Evolutionary conservation across 345 rosid genomes (phyloP).

Genomic region (Lumnitzera littorea): DNA sequence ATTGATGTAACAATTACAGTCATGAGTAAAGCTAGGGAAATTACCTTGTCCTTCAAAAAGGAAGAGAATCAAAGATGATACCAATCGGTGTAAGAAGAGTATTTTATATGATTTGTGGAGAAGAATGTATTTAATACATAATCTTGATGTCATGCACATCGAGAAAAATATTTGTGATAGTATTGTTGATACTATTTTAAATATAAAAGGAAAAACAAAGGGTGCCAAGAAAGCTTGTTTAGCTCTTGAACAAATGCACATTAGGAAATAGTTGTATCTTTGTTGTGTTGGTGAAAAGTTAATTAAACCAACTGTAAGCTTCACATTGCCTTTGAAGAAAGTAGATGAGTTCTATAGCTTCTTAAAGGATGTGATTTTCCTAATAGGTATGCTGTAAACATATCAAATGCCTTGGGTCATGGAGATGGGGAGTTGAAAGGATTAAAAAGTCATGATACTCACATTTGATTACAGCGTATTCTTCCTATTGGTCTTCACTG

Average conservation of each 20-base stretch:
- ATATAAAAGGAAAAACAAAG: not conserved
- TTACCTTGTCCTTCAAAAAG: no score
- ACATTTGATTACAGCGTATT: conserved; percentile 4
- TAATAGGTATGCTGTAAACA: not conserved
- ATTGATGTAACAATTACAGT: not conserved
- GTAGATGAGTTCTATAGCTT: not conserved
- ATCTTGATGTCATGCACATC: conserved; percentile 2
- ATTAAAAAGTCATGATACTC: conserved; percentile 9
- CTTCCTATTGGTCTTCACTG: conserved; percentile 3
- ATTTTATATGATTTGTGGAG: not conserved
- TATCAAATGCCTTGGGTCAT: not conserved
- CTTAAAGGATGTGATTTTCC: conserved; percentile 1
- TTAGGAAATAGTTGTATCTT: not conserved
- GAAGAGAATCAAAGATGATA: no score
- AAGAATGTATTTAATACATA: not conserved
- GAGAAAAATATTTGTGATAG: not conserved
- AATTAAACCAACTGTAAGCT: not conserved
- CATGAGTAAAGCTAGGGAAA: not conserved
- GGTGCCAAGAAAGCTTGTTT: not conserved
- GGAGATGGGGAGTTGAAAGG: not conserved
- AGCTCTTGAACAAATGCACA: not conserved
- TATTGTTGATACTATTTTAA: not conserved
- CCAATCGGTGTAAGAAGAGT: not conserved
- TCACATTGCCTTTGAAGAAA: not conserved
- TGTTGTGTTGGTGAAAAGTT: not conserved